Base-by-base conservation (phyloP, 345 rosid species). In the Rhizophora mangle region DNA sequence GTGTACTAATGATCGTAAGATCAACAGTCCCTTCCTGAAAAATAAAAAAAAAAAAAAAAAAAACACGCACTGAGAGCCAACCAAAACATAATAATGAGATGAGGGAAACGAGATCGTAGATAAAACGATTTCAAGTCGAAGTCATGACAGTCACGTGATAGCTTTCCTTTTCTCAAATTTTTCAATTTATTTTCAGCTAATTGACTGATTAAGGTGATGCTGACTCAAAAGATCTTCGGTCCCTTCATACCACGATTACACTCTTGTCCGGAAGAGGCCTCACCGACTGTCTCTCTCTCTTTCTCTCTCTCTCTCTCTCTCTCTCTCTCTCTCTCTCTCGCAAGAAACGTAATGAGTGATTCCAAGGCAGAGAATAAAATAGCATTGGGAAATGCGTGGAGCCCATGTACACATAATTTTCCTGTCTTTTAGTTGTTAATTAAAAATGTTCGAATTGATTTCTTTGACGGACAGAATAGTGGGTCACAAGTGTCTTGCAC, bases 131-230 rank as follows among this genome's bases (percentile, higher is more conserved):
- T 67, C 78, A 65, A 67, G 68, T 65, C 68, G 79, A 49, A 74
- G 79, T 78, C 81, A 80, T 75, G 81, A 77, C 60, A 75, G 68
- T 77, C 87, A 82, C 82, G 85, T 82, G 85, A 77, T 63, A 31
- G 70, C 52, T 56, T 32, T 11, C 60, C 34, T 22, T 49, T 27
- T 29, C 5, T 29, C 2, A 21, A 18, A 4, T 2, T 31, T 22
- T 3, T 18, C 6, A 20, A 32, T 62, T 20, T 11, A 5, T 31
- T n/a, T 62, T 36, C 49, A 7, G 22, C 51, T 8, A 27, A 22
- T 64, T 64, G 39, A 64, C 57, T 64, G 49, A 64, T 51, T 63
- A 37, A 15, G 15, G 67, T 27, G 63, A 64, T 37, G 81, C 70
- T 64, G 74, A 74, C 70, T 74, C 81, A 37, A 71, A 71, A 62